A percentile compares a stretch with the other conserved stretches of the same genome.
phyloP scores from a whole-genome alignment of 805 yeast species.

The Metschnikowia lachancei region DNA sequence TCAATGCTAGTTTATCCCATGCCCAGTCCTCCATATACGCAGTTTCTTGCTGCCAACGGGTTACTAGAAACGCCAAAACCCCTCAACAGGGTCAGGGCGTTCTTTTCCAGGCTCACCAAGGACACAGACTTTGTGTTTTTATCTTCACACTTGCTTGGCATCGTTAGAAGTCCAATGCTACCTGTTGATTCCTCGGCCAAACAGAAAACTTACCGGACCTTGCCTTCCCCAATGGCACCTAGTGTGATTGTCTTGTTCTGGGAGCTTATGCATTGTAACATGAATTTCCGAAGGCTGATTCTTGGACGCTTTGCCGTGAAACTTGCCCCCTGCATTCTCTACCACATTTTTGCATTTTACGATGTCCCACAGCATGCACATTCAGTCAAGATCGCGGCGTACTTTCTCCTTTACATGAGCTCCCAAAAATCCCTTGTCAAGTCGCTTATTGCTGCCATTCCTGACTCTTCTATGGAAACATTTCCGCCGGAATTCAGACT shows the following conservation, averaged over 20 bases:
- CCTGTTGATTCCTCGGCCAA: background rate
- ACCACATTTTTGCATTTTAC: constrained; percentile 53
- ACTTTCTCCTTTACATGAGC: constrained; percentile 50
- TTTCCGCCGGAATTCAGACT: constrained; percentile 54
- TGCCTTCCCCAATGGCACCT: constrained; percentile 43
- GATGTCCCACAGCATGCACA: constrained; percentile 36
- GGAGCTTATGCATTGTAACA: constrained; percentile 77
- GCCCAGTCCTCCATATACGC: constrained; percentile 37
- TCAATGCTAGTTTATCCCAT: constrained; percentile 61
- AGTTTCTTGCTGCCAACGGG: constrained; percentile 22
- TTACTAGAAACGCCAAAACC: constrained; percentile 33
- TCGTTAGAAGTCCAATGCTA: constrained; percentile 21
- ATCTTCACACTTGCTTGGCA: constrained; percentile 45
- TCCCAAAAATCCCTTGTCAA: constrained; percentile 38
- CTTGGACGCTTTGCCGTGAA: constrained; percentile 49
- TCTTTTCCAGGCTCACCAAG: constrained; percentile 52
- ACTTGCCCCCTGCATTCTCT: constrained; percentile 52
- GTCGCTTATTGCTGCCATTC: constrained; percentile 46
- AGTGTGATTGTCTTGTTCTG: constrained; percentile 66
- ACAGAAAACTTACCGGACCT: background rate
- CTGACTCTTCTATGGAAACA: constrained; percentile 41
- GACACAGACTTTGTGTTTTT: constrained; percentile 54
- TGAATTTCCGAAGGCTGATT: constrained; percentile 43
- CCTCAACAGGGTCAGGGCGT: constrained; percentile 48
- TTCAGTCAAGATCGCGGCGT: constrained; percentile 50